Evolutionary conservation across 176 grass and related monocot genomes (phyloP).

Genomic region (Carex cristatella): DNA sequence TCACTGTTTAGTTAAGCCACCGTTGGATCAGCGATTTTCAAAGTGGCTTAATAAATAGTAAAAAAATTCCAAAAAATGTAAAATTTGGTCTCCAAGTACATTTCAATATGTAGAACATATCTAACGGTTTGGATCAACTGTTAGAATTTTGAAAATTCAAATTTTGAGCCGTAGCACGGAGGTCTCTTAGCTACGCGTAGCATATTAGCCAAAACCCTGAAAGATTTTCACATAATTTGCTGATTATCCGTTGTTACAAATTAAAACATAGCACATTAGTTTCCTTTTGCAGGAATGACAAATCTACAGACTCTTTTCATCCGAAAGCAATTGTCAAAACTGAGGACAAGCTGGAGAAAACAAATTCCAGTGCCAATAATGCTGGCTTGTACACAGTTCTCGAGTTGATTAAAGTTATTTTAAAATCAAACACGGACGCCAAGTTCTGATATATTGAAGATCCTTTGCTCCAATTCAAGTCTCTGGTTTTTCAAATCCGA

Average conservation of each 20-base stretch:
- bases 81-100: too few species aligned
- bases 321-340: not conserved
- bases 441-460: slow-evolving; percentile 81
- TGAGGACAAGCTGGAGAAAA: not conserved
- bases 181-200: too few species aligned
- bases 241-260: not conserved
- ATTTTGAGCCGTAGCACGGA: too few species aligned
- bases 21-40: too few species aligned
- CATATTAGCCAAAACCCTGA: too few species aligned
- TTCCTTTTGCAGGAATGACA: not conserved
- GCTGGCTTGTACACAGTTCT: not conserved
- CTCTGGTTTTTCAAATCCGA: slow-evolving; percentile 70
- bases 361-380: not conserved
- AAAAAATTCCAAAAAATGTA: too few species aligned
- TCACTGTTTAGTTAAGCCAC: too few species aligned
- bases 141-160: too few species aligned
- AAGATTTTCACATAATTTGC: not conserved
- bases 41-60: too few species aligned
- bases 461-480: slow-evolving; percentile 52
- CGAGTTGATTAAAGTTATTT: not conserved
- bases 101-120: too few species aligned
- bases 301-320: not conserved
- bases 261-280: not conserved
- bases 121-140: too few species aligned
- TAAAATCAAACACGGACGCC: slow-evolving; percentile 69